Evolutionary conservation across 2,329 filamentous ascomycete genomes (phyloP), one percentile per base, ranked within the genome.

Genomic region (Pseudocercospora macadamiae): DNA sequence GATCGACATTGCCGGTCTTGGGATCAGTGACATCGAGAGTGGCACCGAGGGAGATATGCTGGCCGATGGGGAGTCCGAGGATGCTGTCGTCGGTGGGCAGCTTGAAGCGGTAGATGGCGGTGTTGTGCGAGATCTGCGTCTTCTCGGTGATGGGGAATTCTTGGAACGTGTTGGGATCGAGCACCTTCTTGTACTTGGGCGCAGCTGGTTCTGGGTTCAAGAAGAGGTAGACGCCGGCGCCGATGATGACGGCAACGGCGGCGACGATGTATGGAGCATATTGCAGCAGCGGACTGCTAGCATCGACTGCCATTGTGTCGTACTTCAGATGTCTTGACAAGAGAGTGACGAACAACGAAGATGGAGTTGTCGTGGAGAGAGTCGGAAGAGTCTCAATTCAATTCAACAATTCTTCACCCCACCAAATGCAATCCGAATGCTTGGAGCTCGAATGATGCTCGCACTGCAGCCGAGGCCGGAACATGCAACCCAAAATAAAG

Each of bases 41-140:
- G 56, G 92, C 93, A 67, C 89, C 91, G 73, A 99, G 91, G 63
- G 93, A 97, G 79, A 99, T 97, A 82, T 99, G 95, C 81, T 99
- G 95, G 73, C 95, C 95, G 80, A 97, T 97, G 67, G 95, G 93
- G 42, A 97, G 89, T 72, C 95, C 95, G 71, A 97, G 90, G 75
- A 97, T 91, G 67, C 90, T 86, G 69, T 82, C 88, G 37, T 87
- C 80, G 52, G 83, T 83, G 57, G 93, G 93, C 37, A 99, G 90
- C 65, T 84, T 83, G 81, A 97, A 97, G 72, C 95, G 92, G 83
- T 97, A 99, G 89, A 99, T 96, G 77, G 93, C 93, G 61, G 96
- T 93, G 82, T 99, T 99, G 86, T 97, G 95, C 28, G 93, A 96
- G 71, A 97, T 88, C 66, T 96, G 84, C 12, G 89, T 97, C 86